These are phyloP conservation scores for Mentha longifolia DNA, from an alignment of 257 asterid species.

Conservation along the genomic window DNA sequence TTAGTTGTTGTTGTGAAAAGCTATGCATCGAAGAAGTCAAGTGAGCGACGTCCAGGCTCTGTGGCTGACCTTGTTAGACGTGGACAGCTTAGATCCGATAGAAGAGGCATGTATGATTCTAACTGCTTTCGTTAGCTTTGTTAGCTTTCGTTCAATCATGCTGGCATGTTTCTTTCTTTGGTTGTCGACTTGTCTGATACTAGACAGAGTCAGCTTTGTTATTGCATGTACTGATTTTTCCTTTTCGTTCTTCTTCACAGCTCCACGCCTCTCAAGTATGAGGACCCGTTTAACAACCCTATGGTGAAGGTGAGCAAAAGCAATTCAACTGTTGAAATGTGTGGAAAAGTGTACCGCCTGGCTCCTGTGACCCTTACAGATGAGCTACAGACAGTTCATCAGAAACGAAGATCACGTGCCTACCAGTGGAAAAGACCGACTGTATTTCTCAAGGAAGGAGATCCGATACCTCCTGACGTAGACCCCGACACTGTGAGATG, in stretches of 20 bases:
- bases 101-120: conserved; percentile 99
- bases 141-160: background rate
- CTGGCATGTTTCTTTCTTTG: background rate
- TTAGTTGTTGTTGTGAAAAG: conserved; percentile 57
- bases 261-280: conserved; percentile 86
- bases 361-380: conserved; percentile 94
- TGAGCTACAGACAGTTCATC: conserved; percentile 79
- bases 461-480: conserved; percentile 88
- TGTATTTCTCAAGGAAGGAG: conserved; percentile 92
- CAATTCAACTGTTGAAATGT: conserved; percentile 92
- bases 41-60: conserved; percentile 65
- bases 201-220: conserved; percentile 4
- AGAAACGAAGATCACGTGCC: conserved; percentile 95
- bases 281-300: conserved; percentile 97
- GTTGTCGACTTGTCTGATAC: background rate
- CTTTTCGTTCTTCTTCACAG: conserved; percentile 46
- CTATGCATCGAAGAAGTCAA: conserved; percentile 53
- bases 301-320: conserved; percentile 85
- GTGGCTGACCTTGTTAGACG: conserved; percentile 97
- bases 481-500: conserved; percentile 98
- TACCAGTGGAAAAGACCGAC: conserved; percentile 99
- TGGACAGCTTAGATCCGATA: conserved; percentile 94
- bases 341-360: conserved; percentile 90
- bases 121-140: conserved; percentile 28
- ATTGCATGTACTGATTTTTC: conserved; percentile 28